A percentile compares a stretch with the other conserved stretches of the same genome.
These are phyloP conservation scores for Russula brevipes DNA, from an alignment of 768 basidiomycete genomes.

Conservation along the genomic window DNA sequence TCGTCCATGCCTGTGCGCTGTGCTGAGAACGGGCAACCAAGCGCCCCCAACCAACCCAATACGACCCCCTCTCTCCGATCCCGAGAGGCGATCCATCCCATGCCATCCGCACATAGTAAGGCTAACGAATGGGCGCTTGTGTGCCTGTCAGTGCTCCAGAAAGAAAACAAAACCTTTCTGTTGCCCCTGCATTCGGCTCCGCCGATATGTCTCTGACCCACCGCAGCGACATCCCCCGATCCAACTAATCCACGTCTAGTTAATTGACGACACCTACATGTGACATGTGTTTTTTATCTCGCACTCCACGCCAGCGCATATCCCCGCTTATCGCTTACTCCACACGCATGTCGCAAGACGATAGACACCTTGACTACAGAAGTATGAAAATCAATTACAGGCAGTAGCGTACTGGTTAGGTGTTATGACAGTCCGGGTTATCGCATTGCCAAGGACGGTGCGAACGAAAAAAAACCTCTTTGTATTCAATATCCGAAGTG, in stretches of 20 bases:
- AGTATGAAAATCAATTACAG: background rate
- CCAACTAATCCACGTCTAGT: constrained; percentile 1
- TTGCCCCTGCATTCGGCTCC: constrained; percentile 1
- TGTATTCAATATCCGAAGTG: too few relatives aligned
- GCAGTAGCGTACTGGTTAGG: background rate
- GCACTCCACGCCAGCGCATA: background rate
- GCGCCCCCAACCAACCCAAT: background rate
- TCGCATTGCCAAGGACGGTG: background rate
- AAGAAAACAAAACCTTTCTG: background rate
- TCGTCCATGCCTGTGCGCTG: background rate
- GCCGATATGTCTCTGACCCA: background rate
- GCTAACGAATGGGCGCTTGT: background rate
- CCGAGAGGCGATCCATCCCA: background rate
- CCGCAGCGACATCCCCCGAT: constrained; percentile 1
- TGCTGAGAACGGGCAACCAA: background rate
- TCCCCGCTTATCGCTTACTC: background rate
- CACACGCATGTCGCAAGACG: background rate
- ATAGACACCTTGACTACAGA: background rate
- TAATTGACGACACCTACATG: background rate
- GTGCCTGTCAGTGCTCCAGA: background rate
- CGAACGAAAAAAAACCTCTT: background rate
- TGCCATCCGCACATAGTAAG: background rate
- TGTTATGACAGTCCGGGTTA: too few relatives aligned
- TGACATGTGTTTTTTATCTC: background rate
- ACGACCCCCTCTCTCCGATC: background rate